A percentile compares a stretch with the other conserved stretches of the same genome.
Evolutionary conservation across 345 rosid species (phyloP).

Genomic region (Salix exigua): DNA sequence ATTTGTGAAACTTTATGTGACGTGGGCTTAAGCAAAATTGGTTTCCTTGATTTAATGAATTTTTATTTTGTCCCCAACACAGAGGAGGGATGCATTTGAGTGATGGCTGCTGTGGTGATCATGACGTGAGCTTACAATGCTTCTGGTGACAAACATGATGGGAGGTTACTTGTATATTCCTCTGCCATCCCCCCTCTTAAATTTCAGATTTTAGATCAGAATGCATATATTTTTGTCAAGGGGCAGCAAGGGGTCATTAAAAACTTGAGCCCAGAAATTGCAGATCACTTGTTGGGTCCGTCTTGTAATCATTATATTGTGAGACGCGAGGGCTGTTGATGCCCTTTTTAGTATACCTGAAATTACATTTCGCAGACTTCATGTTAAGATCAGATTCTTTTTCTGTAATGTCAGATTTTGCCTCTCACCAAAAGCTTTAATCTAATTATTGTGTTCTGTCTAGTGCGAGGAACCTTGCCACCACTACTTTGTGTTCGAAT

Average conservation of each 20-base stretch:
- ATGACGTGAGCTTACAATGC: background rate
- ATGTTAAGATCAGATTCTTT: background rate
- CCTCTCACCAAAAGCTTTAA: background rate
- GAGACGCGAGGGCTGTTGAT: background rate
- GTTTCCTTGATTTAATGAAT: background rate
- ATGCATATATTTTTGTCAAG: background rate
- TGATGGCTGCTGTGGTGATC: slow-evolving; percentile 1
- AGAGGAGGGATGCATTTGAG: slow-evolving; percentile 11
- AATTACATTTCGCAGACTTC: background rate
- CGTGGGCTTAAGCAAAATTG: background rate
- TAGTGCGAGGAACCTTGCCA: background rate
- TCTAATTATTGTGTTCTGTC: background rate
- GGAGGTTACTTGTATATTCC: background rate
- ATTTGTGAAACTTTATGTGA: background rate
- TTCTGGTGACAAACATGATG: background rate
- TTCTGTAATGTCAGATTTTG: background rate
- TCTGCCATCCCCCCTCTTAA: background rate
- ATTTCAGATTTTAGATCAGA: background rate
- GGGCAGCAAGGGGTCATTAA: background rate
- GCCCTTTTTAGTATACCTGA: background rate
- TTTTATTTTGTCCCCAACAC: background rate
- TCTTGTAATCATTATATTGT: background rate
- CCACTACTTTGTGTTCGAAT: background rate
- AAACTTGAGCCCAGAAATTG: background rate
- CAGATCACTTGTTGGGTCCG: background rate